Base-by-base conservation (phyloP, 176 grass and related monocot species). In the Puccinellia tenuiflora region DNA sequence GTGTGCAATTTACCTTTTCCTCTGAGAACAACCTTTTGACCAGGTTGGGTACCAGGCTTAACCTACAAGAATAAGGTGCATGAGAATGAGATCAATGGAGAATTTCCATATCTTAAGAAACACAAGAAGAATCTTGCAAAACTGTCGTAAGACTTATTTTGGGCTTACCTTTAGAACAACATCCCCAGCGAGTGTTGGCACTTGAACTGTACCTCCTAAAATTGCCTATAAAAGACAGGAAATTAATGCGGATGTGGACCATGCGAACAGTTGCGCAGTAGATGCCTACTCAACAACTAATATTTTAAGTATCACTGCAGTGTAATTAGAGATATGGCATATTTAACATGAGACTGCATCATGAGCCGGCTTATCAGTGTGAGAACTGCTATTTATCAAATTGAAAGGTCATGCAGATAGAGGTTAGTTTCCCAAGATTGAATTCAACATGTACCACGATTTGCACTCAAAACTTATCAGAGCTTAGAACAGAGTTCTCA, bases 11-110 rank as follows among this genome's bases (percentile, higher is more conserved):
- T 87, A 98, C 96, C 96, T 96, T 98, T 98, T 78, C 96, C 96
- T 89, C 91, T 96, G 40, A 98, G 82, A 87, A 95, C 95, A 61
- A 98, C 92, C 76, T 98, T 98, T 83, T 98, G 95, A 88, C 92
- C 90, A 85, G 90, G 90, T 82, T 98, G 96, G 81, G 93, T 95
- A 81, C 96, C 93, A 53, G 96, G 89, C 64, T 91, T 93, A 66
- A 98, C 91, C 96, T 98, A 91, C 24, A 63, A 68, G 34, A 87
- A 50, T 7, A 59, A 70, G 74, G 47, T 62, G 79, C 17, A 71
- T 29, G 10, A 52, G 18, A 38, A 71, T 29, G 10, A 52, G 18
- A 38, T 10, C 28, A 18, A 80, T 64, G 40, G 14, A 80, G 4
- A 35, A 80, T 47, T 79, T 37, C n/a, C n/a, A 11, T 12, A 21